Base-by-base conservation (phyloP, 2,329 filamentous ascomycete genomes). In the Colletotrichum graminicola region DNA sequence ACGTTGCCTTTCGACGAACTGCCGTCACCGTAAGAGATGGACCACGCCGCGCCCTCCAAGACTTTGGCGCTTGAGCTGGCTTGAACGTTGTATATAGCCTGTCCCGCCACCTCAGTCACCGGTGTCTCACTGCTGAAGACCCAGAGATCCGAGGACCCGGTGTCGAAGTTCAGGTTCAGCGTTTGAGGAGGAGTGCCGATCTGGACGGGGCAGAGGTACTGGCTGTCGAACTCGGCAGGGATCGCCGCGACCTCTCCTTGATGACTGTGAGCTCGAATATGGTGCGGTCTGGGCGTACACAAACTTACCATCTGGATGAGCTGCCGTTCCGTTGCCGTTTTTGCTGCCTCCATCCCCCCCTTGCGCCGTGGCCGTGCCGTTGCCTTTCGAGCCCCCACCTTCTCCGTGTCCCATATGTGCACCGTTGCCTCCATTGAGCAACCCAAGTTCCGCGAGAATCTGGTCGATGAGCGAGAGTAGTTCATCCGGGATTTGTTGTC, bases 151-250 rank as follows among this genome's bases (percentile, higher is more conserved):
- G 81, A 80, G 6, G 82, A 84, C 2, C 82, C 83, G 0, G 82
- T 84, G 72, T 84, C 82, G 34, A 84, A 82, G 73, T 82, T 78
- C 36, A 84, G 75, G 39, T 81, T 78, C 43, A 84, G 72, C 1
- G 78, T 81, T 75, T 83, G 81, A 12, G 80, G 76, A 43, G 80
- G 80, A 1, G 75, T 84, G 67, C 90, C 91, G 76, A 92, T 83
- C 29, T 84, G 86, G 66, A 93, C 90, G 0, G 90, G 88, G 41
- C 84, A 84, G 55, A 89, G 80, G 72, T 89, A 89, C 73, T 87
- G 84, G 29, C 78, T 77, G 73, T 89, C 87, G 62, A 82, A 79
- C n/a, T 80, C 75, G 71, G 85, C 79, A 0, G 87, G 86, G 23
- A 80, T 84, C 23, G 84, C 81, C 32, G 79, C 68, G 2, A 81